Evolutionary conservation across 768 basidiomycete genomes (phyloP).

Genomic region (Suillus clintonianus): DNA sequence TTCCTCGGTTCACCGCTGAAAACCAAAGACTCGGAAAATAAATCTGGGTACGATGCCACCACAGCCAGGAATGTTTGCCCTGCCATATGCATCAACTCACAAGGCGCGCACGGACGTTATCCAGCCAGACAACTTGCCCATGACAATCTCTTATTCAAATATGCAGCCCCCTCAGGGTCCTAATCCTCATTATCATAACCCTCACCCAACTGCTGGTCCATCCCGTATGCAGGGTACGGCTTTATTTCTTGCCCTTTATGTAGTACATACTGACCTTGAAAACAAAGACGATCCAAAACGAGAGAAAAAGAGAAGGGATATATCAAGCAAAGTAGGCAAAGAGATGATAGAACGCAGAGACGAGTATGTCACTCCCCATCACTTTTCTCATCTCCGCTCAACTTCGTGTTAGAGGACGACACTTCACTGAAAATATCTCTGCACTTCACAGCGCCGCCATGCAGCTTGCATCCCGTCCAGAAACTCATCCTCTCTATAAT

Average conservation of each 20-base stretch:
- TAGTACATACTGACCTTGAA: neutral
- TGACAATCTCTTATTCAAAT: conserved; percentile 16
- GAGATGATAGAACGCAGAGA: conserved; percentile 75
- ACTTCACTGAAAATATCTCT: conserved; percentile 63
- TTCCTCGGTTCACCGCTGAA: neutral
- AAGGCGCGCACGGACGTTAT: conserved; percentile 40
- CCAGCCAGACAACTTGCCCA: conserved; percentile 20
- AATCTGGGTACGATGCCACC: conserved; percentile 52
- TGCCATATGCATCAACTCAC: conserved; percentile 55
- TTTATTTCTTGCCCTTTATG: conserved; percentile 22
- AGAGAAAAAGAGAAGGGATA: conserved; percentile 69
- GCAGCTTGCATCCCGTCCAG: conserved; percentile 70
- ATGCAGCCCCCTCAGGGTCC: conserved; percentile 11
- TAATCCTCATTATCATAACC: conserved; percentile 33
- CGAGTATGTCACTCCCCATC: conserved; percentile 53
- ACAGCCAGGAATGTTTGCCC: conserved; percentile 66
- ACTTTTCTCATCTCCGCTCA: conserved; percentile 1
- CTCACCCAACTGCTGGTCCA: conserved; percentile 45
- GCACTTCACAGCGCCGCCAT: conserved; percentile 58
- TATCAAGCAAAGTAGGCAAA: conserved; percentile 69
- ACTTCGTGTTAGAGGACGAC: conserved; percentile 48
- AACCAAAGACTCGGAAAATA: neutral
- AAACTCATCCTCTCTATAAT: conserved; percentile 62
- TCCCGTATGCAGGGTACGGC: conserved; percentile 44
- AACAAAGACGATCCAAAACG: conserved; percentile 50